phyloP scores from a whole-genome alignment of 2,329 filamentous ascomycete genomes.

The Clarireedia homoeocarpa region DNA sequence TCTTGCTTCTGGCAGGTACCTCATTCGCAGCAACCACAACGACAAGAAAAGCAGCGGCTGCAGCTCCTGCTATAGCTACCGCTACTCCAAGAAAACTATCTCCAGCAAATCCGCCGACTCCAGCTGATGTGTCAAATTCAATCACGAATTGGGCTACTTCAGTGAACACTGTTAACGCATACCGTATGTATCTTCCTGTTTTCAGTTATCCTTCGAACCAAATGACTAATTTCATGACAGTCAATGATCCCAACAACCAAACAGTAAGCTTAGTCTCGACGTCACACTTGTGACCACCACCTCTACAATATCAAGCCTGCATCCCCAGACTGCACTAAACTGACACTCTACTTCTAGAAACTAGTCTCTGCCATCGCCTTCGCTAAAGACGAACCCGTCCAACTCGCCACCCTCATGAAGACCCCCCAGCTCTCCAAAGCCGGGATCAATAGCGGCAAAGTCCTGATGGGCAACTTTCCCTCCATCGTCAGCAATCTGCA shows the following conservation, averaged over 20 bases:
- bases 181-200: constrained; percentile 4
- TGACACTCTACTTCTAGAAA: constrained; percentile 9
- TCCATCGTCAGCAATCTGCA: constrained; percentile 15
- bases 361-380: constrained; percentile 13
- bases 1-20: background rate
- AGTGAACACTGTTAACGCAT: constrained; percentile 16
- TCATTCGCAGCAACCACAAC: background rate
- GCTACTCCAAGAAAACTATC: constrained; percentile 5
- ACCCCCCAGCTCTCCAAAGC: constrained; percentile 6
- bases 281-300: background rate
- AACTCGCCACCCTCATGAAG: constrained; percentile 16
- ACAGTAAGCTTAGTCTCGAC: background rate
- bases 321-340: background rate
- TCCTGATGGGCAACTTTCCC: constrained; percentile 18
- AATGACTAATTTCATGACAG: background rate
- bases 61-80: background rate
- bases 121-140: constrained; percentile 13
- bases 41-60: background rate
- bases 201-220: background rate
- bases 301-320: background rate
- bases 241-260: constrained; percentile 6
- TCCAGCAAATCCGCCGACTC: constrained; percentile 13
- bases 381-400: constrained; percentile 15
- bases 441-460: constrained; percentile 12
- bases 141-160: constrained; percentile 14